phyloP scores from a whole-genome alignment of 2,329 filamentous ascomycete genomes.

The Chrysosporium queenslandicum region DNA sequence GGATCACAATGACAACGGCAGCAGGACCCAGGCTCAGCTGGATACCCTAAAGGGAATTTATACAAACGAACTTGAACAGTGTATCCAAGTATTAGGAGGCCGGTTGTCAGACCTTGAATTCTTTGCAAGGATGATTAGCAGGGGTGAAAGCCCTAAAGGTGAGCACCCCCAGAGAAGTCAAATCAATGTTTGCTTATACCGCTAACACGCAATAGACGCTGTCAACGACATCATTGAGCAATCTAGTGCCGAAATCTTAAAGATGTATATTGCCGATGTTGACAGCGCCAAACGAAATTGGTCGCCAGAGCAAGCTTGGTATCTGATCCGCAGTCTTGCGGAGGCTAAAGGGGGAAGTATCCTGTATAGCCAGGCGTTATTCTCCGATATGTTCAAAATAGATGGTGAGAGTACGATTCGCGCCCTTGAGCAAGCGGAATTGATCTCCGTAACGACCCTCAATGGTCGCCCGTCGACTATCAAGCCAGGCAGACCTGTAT shows the following conservation, averaged over 20 bases:
- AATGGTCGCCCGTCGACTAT: slow-evolving; percentile 71
- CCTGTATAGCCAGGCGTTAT: slow-evolving; percentile 75
- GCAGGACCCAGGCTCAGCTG: slow-evolving; percentile 27
- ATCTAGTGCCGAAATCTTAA: slow-evolving; percentile 78
- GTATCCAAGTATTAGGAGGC: slow-evolving; percentile 73
- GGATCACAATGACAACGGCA: slow-evolving; percentile 33
- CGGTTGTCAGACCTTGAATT: slow-evolving; percentile 94
- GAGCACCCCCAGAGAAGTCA: slow-evolving; percentile 12
- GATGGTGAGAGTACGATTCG: slow-evolving; percentile 68
- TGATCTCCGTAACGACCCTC: slow-evolving; percentile 63
- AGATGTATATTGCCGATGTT: slow-evolving; percentile 68
- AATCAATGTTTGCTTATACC: neutral
- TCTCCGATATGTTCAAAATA: slow-evolving; percentile 63
- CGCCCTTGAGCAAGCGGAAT: slow-evolving; percentile 70
- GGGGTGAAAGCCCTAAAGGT: slow-evolving; percentile 67
- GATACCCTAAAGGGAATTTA: slow-evolving; percentile 31
- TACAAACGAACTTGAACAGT: slow-evolving; percentile 64
- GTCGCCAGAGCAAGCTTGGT: slow-evolving; percentile 82
- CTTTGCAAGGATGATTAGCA: slow-evolving; percentile 77
- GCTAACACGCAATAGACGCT: slow-evolving; percentile 44
- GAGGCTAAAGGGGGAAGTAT: slow-evolving; percentile 48
- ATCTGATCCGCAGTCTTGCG: slow-evolving; percentile 69
- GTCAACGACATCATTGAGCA: slow-evolving; percentile 83
- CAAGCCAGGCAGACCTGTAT: slow-evolving; percentile 74
- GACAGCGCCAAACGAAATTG: slow-evolving; percentile 55